A percentile compares a stretch with the other conserved stretches of the same genome.
Evolutionary conservation across 1,139 yeast species (phyloP).

Genomic region (Suhomyces anneliseae): DNA sequence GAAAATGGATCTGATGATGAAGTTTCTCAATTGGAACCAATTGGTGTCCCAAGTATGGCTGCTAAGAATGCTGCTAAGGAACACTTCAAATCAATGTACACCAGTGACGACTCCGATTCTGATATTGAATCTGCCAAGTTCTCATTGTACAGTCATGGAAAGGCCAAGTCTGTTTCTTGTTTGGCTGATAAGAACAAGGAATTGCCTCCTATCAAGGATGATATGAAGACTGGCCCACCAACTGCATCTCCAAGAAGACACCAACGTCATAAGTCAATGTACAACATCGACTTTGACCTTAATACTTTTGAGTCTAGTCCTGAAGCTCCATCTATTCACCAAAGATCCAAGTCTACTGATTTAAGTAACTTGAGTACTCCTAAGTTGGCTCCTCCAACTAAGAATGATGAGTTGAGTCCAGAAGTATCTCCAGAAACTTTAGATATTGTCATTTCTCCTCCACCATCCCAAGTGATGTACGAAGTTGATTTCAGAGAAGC

Average conservation of each 20-base stretch:
- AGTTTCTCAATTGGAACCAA: constrained; percentile 27
- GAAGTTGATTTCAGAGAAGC: constrained; percentile 46
- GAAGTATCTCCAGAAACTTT: constrained; percentile 4
- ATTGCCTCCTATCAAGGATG: constrained; percentile 15
- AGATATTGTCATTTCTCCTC: constrained; percentile 35
- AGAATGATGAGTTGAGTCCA: not conserved
- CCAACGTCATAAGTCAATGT: constrained; percentile 42
- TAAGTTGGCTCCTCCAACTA: not conserved
- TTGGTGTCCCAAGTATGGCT: constrained; percentile 35
- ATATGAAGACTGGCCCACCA: not conserved
- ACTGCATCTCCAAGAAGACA: constrained; percentile 33
- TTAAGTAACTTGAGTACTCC: constrained; percentile 7
- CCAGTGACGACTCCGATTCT: constrained; percentile 29
- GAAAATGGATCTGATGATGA: constrained; percentile 14
- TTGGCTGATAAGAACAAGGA: constrained; percentile 8
- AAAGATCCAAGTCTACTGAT: constrained; percentile 8
- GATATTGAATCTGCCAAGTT: constrained; percentile 24
- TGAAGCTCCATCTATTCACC: not conserved
- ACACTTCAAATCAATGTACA: constrained; percentile 27
- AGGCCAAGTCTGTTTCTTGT: constrained; percentile 26
- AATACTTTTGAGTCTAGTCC: not conserved
- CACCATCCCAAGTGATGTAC: constrained; percentile 40
- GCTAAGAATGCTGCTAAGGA: constrained; percentile 31
- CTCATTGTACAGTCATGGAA: constrained; percentile 16
- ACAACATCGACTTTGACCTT: constrained; percentile 33